These are phyloP conservation scores for Calonectria leucothoes DNA, from an alignment of 2,329 filamentous ascomycete species.

Conservation along the genomic window DNA sequence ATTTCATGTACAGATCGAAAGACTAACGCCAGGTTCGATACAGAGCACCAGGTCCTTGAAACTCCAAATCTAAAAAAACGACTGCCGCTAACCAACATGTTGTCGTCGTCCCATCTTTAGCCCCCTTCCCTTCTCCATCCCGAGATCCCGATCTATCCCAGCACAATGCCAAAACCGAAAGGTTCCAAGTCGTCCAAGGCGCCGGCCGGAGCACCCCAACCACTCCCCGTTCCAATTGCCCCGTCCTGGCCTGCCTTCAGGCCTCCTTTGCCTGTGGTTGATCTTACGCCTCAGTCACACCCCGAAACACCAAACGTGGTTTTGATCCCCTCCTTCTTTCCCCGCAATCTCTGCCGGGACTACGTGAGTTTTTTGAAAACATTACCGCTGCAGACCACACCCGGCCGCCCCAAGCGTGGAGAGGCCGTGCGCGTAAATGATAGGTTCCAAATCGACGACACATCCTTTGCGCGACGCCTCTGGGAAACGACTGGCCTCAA, in stretches of 20 bases:
- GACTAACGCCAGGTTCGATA: slow-evolving; percentile 5
- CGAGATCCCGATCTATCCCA: not conserved
- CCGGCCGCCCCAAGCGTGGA: slow-evolving; percentile 80
- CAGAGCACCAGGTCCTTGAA: not conserved
- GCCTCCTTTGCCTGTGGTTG: slow-evolving; percentile 73
- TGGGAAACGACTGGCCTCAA: slow-evolving; percentile 84
- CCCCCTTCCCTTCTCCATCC: not conserved
- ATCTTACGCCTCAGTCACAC: slow-evolving; percentile 70
- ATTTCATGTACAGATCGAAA: not conserved
- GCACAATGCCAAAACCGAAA: slow-evolving; percentile 50
- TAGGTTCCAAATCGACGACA: slow-evolving; percentile 84
- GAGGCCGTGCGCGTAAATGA: slow-evolving; percentile 91
- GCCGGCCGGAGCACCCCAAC: slow-evolving; percentile 34
- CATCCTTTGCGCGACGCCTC: slow-evolving; percentile 76
- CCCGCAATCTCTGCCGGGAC: slow-evolving; percentile 77
- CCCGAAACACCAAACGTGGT: slow-evolving; percentile 71
- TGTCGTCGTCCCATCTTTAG: not conserved
- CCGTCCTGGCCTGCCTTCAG: slow-evolving; percentile 77
- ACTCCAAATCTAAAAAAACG: not conserved
- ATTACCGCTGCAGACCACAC: slow-evolving; percentile 81
- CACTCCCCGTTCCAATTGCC: slow-evolving; percentile 41
- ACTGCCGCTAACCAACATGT: not conserved
- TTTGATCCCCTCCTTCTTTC: slow-evolving; percentile 80
- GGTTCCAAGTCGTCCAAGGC: slow-evolving; percentile 39
- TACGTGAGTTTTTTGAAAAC: slow-evolving; percentile 79